Percentiles rank a stretch among this genome's conserved stretches.
Evolutionary conservation across 1,284 basidiomycete genomes (phyloP).

Genomic region (Fomitopsis betulina): DNA sequence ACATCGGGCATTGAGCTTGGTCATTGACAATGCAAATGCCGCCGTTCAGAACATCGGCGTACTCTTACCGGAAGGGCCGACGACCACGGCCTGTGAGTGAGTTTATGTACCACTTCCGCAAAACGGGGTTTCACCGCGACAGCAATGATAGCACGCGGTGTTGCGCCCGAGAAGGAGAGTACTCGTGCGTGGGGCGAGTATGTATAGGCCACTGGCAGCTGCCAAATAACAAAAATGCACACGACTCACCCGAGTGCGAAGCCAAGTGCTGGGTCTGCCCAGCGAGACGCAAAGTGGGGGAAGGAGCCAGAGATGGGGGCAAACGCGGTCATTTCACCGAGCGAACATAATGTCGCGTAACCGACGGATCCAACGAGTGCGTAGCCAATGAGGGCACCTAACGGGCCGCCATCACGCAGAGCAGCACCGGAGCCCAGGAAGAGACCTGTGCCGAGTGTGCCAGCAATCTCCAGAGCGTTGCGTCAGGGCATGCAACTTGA

Average conservation of each 20-base stretch:
- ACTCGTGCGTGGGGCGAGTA: not conserved
- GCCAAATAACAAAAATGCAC: not conserved
- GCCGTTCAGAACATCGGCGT: too few species aligned
- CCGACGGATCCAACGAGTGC: constrained; percentile 56
- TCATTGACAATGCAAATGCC: not conserved
- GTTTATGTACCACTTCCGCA: too few species aligned
- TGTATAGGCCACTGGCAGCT: not conserved
- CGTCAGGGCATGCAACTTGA: not conserved
- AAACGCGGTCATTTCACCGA: constrained; percentile 70
- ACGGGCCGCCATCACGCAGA: constrained; percentile 49
- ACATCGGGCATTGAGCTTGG: not conserved
- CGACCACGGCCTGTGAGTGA: too few species aligned
- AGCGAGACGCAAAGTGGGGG: constrained; percentile 66
- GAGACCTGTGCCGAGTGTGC: constrained; percentile 73
- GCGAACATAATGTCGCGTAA: constrained; percentile 59
- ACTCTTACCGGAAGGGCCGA: too few species aligned
- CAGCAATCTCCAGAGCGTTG: constrained; percentile 51
- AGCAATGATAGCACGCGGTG: not conserved
- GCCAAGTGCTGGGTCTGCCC: constrained; percentile 74
- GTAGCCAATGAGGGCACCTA: constrained; percentile 61
- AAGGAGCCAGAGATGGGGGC: constrained; percentile 75
- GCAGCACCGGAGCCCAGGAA: constrained; percentile 78
- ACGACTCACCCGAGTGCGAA: constrained; percentile 45
- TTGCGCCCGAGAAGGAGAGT: not conserved
- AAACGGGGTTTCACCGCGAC: too few species aligned